Evolutionary conservation across 2,329 filamentous ascomycete genomes (phyloP), one percentile per base, ranked within the genome.

Genomic region (Cadophora sp.): DNA sequence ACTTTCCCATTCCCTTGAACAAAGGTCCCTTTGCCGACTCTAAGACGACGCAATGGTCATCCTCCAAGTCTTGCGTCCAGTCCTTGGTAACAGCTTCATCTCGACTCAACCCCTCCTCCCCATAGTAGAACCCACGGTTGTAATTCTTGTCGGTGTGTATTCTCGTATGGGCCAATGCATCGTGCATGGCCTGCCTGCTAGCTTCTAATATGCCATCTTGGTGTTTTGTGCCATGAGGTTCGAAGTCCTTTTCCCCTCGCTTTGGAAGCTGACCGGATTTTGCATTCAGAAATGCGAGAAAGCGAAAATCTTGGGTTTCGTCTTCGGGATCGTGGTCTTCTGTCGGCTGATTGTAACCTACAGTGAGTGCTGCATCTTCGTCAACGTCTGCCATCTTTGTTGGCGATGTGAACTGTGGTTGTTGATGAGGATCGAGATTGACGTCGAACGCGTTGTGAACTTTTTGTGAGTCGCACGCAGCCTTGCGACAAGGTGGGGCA

Each of bases 191-290:
- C 73, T 87, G 85, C 65, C 95, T 89, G 70, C 93, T 97, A 58
- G 92, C 87, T 76, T 93, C 91, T 62, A 99, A 89, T 9, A 91
- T 87, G 66, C 87, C 85, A 72, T 91, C 89, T 80, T 99, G 96
- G 37, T 92, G 88, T 37, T 88, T 87, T 2, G 96, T 98, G 59
- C 92, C 92, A 80, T 98, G 94, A 31, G 92, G 90, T 81, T 98
- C 96, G 79, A 97, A 99, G 81, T 99, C 96, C 80, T 99, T 99
- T 79, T 97, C 94, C 69, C 96, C 96, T 71, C 94, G 93, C 73
- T 95, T 94, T 43, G 97, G 93, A 12, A 94, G 86, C 9, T 85
- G 85, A 58, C 82, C 81, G 64, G 82, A 81, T 76, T 86, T 86
- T 69, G 81, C 78, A 70, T 85, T 83, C 70, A 86, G 80, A 34